Percentiles rank a stretch among this genome's conserved stretches.
Evolutionary conservation across 257 asterid genomes (phyloP).

Genomic region (Hygrophila difformis): DNA sequence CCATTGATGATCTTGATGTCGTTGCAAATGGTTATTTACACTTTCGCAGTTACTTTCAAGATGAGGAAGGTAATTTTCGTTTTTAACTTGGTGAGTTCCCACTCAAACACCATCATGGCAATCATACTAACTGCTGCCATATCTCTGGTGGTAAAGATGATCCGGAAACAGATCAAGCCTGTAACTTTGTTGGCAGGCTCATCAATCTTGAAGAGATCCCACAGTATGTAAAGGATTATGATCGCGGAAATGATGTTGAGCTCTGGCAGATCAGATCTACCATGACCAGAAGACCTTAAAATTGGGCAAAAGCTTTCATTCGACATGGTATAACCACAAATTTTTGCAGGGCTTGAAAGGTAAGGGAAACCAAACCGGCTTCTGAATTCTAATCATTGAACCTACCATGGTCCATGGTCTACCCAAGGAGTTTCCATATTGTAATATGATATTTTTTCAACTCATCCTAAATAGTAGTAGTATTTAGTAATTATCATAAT

Average conservation of each 20-base stretch:
- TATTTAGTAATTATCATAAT: too few species aligned
- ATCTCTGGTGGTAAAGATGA: conserved; percentile 33
- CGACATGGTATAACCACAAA: too few species aligned
- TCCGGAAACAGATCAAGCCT: conserved; percentile 13
- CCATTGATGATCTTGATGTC: conserved; percentile 70
- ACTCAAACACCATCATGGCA: not conserved
- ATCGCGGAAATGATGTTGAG: conserved; percentile 75
- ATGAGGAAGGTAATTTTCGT: conserved; percentile 26
- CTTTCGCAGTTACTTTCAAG: conserved; percentile 48
- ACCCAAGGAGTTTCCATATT: too few species aligned
- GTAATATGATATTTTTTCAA: too few species aligned
- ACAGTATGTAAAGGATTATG: conserved; percentile 51
- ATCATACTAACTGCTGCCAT: too few species aligned
- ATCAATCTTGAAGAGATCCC: conserved; percentile 56
- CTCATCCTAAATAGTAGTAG: too few species aligned
- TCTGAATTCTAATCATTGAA: too few species aligned
- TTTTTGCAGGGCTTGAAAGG: too few species aligned
- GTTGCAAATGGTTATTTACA: conserved; percentile 87
- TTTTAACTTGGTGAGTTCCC: not conserved
- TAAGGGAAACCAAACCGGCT: too few species aligned
- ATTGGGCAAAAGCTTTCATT: too few species aligned
- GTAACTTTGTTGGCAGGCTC: conserved; percentile 41
- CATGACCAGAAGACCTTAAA: conserved; percentile 3
- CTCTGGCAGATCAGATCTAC: conserved; percentile 72
- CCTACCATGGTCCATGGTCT: too few species aligned